These are phyloP conservation scores for Pontederia crassipes DNA, from an alignment of 176 grass and related monocot genomes.

Conservation along the genomic window DNA sequence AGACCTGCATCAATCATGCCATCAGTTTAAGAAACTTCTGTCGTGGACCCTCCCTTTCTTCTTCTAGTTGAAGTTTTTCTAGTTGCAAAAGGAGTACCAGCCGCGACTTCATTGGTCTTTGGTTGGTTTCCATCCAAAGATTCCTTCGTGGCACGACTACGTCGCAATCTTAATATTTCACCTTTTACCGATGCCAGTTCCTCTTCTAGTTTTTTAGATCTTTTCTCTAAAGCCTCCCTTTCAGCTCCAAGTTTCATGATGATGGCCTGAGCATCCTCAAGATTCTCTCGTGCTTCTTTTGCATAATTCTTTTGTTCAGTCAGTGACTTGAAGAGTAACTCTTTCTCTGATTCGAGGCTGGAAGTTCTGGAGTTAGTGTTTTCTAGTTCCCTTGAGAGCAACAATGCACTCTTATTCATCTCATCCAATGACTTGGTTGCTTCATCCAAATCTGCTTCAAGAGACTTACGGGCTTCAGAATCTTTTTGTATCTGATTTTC, in stretches of 20 bases:
- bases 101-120: slow-evolving; percentile 33
- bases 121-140: slow-evolving; percentile 31
- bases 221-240: slow-evolving; percentile 65
- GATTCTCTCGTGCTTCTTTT: slow-evolving; percentile 58
- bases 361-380: slow-evolving; percentile 48
- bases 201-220: slow-evolving; percentile 81
- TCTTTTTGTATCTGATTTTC: slow-evolving; percentile 62
- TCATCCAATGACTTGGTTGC: slow-evolving; percentile 85
- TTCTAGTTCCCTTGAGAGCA: slow-evolving; percentile 66
- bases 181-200: slow-evolving; percentile 86
- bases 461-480: slow-evolving; percentile 66
- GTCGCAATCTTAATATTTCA: slow-evolving; percentile 58
- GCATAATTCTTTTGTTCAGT: slow-evolving; percentile 57
- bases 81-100: slow-evolving; percentile 25
- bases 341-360: slow-evolving; percentile 73
- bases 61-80: slow-evolving; percentile 45
- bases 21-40: slow-evolving; percentile 9
- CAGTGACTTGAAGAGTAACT: slow-evolving; percentile 64
- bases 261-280: slow-evolving; percentile 69
- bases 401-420: slow-evolving; percentile 88
- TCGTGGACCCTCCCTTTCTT: slow-evolving; percentile 42
- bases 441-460: slow-evolving; percentile 81
- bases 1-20: too few relatives aligned
- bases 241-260: slow-evolving; percentile 63
- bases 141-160: slow-evolving; percentile 45